Evolutionary conservation across 805 yeast genomes (phyloP), one percentile per base, ranked within the genome.

Genomic region (Kazachstania martiniae): DNA sequence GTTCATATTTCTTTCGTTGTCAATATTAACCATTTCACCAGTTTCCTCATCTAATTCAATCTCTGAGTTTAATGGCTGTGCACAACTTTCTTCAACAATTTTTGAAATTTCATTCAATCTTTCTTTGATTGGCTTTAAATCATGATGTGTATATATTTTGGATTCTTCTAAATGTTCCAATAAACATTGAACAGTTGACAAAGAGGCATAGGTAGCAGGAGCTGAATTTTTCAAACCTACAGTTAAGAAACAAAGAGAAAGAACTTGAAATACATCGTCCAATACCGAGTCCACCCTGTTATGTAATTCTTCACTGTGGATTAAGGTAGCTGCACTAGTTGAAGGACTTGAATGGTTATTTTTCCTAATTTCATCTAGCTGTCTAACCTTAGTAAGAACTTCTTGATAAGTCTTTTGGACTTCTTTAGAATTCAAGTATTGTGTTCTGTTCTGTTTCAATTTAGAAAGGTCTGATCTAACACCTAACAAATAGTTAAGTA

Each of bases 161-260:
- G 83, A 72, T 51, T 83, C 95, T 42, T 74, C 71, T 39, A 89
- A 62, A 58, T 89, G 97, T 41, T 74, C 82, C 43, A 91, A 65
- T 36, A 91, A 62, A 44, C 91, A 74, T 58, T 78, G 79, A 14
- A 91, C 94, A 0, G 97, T 85, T 26, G 86, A 68, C 26, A 89
- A 61, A 3, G 94, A 82, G 5, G 94, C 89, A 58, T 82, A 91
- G 1, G 95, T 83, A 4, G 96, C 95, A 1, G 97, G 95, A 1
- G 95, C 94, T 22, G 85, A 71, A 44, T 85, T 78, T 29, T 81
- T 80, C 45, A 85, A 64, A 3, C 99, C 99, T 37, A 93, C 91
- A 2, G 97, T 84, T 49, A 89, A 72, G 56, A 87, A 84, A 43
- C 91, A 80, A 32, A 91, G 65, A 10, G 94, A 80, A 28, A 89